Base-by-base conservation (phyloP, 805 yeast species). In the Nakazawaea pomicola region DNA sequence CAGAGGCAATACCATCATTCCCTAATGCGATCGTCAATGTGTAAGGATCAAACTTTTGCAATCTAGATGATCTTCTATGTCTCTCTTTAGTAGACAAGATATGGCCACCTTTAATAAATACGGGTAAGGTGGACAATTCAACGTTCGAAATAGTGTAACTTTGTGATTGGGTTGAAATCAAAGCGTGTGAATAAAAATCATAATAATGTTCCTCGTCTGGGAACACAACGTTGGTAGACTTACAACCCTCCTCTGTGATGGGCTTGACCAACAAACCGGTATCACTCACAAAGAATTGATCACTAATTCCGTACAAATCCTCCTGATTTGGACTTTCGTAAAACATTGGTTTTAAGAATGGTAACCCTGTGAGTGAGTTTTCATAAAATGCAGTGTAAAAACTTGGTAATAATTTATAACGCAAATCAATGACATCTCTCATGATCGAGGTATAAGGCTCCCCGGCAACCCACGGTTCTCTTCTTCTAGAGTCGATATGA, bases 401-500 rank as follows among this genome's bases (percentile, higher is more conserved):
- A 5, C 81, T 68, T 0, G 98, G 96, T 37, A 91, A 65, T 38
- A 93, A 64, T 15, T 72, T 61, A 60, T 93, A 93, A 45, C 99
- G 72, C 49, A 86, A 66, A 40, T 65, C 68, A 7, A 93, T 70
- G 0, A 95, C 82, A 34, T 84, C 81, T 45, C 83, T 72, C 43
- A 90, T 81, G 17, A 73, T 57, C 0, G 76, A 62, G 6, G 82
- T 76, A 49, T 77, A 78, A 2, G 91, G 90, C 23, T 82, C 95
- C 7, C 85, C 84, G 2, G 83, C 70, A 34, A 91, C 58, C 81
- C 88, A 91, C 1, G 99, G 99, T 58, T 93, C 99, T 47, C 96
- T 76, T 62, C 98, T 78, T 54, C 83, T 72, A 1, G 96, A 71
- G 59, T 93, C 99, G 40, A 91, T 84, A 64, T 93, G 98, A 0